These are phyloP conservation scores for Neltuma alba DNA, from an alignment of 306 rosid genomes.

Conservation along the genomic window DNA sequence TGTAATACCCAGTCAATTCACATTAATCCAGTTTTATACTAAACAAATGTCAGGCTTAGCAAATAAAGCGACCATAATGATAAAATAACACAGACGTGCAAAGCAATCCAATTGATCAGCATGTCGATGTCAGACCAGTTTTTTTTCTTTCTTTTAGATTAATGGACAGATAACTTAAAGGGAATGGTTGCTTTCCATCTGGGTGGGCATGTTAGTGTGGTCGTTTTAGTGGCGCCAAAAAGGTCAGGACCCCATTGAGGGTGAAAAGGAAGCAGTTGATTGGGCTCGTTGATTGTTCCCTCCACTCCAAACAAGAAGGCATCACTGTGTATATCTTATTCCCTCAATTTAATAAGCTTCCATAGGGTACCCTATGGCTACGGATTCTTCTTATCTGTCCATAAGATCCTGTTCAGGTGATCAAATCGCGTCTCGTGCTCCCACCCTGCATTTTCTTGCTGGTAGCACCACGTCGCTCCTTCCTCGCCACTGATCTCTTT, in stretches of 20 bases:
- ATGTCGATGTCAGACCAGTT: background rate
- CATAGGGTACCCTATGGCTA: slow-evolving; percentile 36
- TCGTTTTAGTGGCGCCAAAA: slow-evolving; percentile 62
- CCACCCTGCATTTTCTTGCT: slow-evolving; percentile 26
- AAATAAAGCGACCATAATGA: slow-evolving; percentile 60
- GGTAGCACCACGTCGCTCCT: slow-evolving; percentile 1
- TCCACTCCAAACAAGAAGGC: slow-evolving; percentile 77
- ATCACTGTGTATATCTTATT: slow-evolving; percentile 37
- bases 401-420: slow-evolving; percentile 69
- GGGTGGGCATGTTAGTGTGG: slow-evolving; percentile 34
- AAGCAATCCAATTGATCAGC: slow-evolving; percentile 24
- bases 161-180: background rate
- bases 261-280: slow-evolving; percentile 41
- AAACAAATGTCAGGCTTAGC: background rate
- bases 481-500: too few relatives aligned
- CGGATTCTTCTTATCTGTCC: slow-evolving; percentile 68
- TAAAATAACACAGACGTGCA: slow-evolving; percentile 72
- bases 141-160: too few relatives aligned
- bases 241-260: slow-evolving; percentile 63
- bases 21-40: background rate
- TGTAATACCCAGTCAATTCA: slow-evolving; percentile 23
- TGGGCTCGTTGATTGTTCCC: slow-evolving; percentile 85
- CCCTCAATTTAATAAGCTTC: slow-evolving; percentile 28
- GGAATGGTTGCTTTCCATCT: slow-evolving; percentile 51
- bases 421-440: slow-evolving; percentile 52